These are phyloP conservation scores for Steccherinum ochraceum DNA, from an alignment of 768 basidiomycete genomes.

Conservation along the genomic window DNA sequence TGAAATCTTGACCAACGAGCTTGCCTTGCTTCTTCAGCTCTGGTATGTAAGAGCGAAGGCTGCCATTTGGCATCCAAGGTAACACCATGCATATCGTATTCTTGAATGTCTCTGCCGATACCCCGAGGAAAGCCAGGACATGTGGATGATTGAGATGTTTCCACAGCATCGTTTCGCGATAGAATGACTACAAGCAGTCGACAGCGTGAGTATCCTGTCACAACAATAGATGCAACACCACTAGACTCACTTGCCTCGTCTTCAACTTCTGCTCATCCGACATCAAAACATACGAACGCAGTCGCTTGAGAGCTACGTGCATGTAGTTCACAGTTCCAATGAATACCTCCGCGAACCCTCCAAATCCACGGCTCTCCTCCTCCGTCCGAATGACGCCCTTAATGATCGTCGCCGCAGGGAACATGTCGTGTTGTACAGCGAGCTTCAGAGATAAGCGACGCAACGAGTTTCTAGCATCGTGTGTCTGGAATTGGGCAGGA, in stretches of 20 bases:
- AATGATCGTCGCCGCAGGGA: neutral
- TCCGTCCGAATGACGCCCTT: neutral
- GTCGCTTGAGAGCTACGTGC: neutral
- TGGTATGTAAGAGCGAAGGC: neutral
- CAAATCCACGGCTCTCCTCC: neutral
- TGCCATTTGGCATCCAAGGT: constrained; percentile 3
- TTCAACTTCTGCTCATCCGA: neutral
- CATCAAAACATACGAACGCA: neutral
- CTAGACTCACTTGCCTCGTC: neutral
- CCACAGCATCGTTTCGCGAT: constrained; percentile 4
- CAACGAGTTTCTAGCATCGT: neutral
- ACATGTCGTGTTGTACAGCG: neutral
- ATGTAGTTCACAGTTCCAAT: neutral
- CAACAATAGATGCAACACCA: neutral
- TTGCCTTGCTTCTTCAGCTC: neutral
- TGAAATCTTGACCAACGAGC: neutral
- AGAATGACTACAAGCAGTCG: neutral
- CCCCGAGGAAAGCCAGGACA: constrained; percentile 4
- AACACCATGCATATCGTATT: neutral
- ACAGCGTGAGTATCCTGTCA: neutral
- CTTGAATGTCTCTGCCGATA: neutral
- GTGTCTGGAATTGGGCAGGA: neutral
- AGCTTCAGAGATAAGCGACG: neutral
- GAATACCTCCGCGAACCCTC: neutral
- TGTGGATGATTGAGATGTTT: constrained; percentile 1